A percentile compares a stretch with the other conserved stretches of the same genome.
Evolutionary conservation across 495 filamentous ascomycete species (phyloP).

Genomic region (Penicillium angulare): DNA sequence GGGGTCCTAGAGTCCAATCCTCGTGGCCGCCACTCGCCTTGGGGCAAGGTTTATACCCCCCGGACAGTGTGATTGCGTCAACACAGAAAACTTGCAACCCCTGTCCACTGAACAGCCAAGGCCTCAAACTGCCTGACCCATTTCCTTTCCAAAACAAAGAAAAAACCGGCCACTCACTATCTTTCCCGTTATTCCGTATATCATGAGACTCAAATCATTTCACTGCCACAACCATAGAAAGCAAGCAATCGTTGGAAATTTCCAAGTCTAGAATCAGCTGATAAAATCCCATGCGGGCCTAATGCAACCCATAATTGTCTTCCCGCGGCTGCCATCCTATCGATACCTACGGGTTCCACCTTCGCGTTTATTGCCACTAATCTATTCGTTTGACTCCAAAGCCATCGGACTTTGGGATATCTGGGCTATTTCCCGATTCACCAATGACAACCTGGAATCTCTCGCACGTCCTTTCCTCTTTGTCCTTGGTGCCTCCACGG

Average conservation of each 20-base stretch:
- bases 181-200: no score
- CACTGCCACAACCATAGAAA: background rate
- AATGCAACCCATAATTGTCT: slow-evolving; percentile 25
- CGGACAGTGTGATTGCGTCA: slow-evolving; percentile 4
- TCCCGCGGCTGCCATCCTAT: slow-evolving; percentile 17
- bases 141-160: background rate
- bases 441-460: background rate
- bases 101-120: background rate
- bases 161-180: no score
- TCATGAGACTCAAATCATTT: background rate
- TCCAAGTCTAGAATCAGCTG: slow-evolving; percentile 30
- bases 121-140: no score
- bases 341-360: background rate
- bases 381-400: slow-evolving; percentile 6
- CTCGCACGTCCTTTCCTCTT: slow-evolving; percentile 4
- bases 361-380: slow-evolving; percentile 10
- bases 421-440: background rate
- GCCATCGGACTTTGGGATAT: background rate
- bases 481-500: background rate
- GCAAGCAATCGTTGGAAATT: background rate
- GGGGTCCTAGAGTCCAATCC: background rate
- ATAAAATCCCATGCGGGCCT: slow-evolving; percentile 34
- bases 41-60: background rate
- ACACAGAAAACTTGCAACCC: background rate
- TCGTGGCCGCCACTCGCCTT: background rate